Conservation (phyloP, 345 rosid species). For the Geranium brycei region DNA sequence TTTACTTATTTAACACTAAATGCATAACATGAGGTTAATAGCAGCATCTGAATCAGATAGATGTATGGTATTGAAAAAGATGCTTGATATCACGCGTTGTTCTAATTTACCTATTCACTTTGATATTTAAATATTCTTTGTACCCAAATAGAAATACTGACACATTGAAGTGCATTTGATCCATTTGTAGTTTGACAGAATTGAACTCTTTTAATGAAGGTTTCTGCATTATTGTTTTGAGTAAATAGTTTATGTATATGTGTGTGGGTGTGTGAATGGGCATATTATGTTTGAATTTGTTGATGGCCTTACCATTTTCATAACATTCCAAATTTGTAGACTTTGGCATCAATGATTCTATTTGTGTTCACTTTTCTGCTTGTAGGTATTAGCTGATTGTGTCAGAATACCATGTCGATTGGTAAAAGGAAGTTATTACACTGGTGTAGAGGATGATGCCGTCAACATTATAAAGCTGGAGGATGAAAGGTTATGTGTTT, state of each 20-base stretch:
- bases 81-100: neutral
- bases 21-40: no score
- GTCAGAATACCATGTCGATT: conserved; percentile 73
- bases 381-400: conserved; percentile 86
- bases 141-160: neutral
- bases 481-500: conserved; percentile 62
- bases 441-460: conserved; percentile 97
- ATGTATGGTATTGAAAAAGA: neutral
- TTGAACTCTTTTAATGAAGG: neutral
- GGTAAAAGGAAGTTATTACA: conserved; percentile 97
- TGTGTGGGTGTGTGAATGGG: neutral
- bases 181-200: neutral
- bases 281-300: neutral
- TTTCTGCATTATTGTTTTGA: neutral
- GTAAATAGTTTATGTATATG: neutral
- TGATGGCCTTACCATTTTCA: neutral
- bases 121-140: no score
- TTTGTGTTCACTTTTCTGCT: conserved; percentile 15
- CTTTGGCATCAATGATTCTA: neutral
- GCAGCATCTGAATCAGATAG: no score
- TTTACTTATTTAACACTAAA: neutral
- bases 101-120: neutral
- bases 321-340: neutral
- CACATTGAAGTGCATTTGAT: neutral
- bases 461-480: conserved; percentile 80